Conservation (phyloP, 2,329 filamentous ascomycete species). For the Aspergillus tamarii region DNA sequence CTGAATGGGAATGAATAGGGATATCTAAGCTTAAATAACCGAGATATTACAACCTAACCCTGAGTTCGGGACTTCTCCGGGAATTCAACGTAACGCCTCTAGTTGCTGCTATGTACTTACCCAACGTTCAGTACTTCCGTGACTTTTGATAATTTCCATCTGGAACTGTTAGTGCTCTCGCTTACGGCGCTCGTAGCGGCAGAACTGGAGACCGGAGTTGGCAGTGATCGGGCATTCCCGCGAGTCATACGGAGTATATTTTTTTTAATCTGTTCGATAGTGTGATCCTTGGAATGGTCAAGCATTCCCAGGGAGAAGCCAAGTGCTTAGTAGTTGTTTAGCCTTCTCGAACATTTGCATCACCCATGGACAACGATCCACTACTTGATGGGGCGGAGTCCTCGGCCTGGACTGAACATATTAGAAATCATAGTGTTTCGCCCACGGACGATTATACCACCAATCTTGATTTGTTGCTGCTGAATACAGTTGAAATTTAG, state of each 20-base stretch:
- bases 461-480: not conserved
- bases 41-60: conserved; percentile 16
- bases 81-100: no score
- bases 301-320: not conserved
- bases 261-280: not conserved
- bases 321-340: not conserved
- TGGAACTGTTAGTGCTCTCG: no score
- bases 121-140: no score
- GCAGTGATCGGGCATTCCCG: no score
- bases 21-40: conserved; percentile 42
- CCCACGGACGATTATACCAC: no score
- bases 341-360: no score
- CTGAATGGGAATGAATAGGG: conserved; percentile 64
- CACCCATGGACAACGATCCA: not conserved
- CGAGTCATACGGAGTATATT: not conserved
- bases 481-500: not conserved
- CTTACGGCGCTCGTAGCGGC: no score
- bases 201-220: no score
- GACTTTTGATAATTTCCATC: no score
- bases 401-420: not conserved
- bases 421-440: not conserved
- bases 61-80: no score
- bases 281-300: not conserved
- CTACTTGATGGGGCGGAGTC: not conserved
- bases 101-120: no score